A percentile compares a stretch with the other conserved stretches of the same genome.
phyloP scores from a whole-genome alignment of 2,329 filamentous ascomycete species.

The Claviceps maximensis region DNA sequence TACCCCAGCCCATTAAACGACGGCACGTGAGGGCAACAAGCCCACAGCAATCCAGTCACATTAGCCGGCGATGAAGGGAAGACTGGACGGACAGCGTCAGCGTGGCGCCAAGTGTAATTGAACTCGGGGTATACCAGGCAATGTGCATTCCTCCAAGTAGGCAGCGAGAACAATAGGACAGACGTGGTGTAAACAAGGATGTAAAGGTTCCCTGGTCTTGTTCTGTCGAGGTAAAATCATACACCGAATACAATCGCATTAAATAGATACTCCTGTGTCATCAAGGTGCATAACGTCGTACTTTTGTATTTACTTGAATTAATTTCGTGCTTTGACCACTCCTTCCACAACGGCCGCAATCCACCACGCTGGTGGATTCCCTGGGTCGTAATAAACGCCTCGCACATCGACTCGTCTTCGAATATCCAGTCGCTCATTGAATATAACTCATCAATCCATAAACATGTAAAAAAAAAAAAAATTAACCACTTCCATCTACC shows the following conservation, averaged over 20 bases:
- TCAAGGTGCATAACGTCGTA: not conserved
- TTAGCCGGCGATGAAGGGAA: no score
- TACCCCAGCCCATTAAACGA: no score
- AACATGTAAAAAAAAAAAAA: not conserved
- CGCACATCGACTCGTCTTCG: not conserved
- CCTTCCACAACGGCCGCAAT: not conserved
- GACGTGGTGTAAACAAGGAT: no score
- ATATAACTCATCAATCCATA: not conserved
- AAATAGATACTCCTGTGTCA: not conserved
- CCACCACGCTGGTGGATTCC: not conserved
- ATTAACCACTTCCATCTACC: not conserved
- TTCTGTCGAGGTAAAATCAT: not conserved
- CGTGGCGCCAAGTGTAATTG: no score
- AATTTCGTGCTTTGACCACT: not conserved
- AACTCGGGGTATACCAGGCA: no score
- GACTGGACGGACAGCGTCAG: no score
- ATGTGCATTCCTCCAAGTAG: no score
- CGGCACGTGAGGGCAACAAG: no score
- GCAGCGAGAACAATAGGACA: no score
- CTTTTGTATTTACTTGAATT: not conserved
- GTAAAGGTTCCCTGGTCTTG: no score
- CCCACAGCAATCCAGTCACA: no score
- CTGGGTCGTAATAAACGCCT: not conserved
- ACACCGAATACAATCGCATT: not conserved
- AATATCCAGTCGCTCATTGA: not conserved